Evolutionary conservation across 345 rosid genomes (phyloP), one percentile per base, ranked within the genome.

Genomic region (Reutealis trisperma): DNA sequence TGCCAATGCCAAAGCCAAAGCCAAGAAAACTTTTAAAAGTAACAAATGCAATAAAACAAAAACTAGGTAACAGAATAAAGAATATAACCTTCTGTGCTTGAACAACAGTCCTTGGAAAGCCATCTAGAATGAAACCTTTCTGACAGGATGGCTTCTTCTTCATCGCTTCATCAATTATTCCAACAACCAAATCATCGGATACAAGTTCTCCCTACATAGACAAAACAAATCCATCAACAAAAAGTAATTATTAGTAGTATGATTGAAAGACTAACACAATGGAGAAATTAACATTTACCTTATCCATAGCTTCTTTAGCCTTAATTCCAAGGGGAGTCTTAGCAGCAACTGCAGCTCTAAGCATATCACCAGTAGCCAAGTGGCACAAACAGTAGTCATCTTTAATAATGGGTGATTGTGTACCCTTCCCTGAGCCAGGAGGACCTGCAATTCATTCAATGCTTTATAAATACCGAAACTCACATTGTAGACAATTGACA

Each of bases 391-490:
- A 94, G 70, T 84, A 88, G 81, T 94, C 98, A 70, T 94, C 96
- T 82, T 94, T 94, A 54, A 94, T 93, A 6, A 91, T 83, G 19
- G 98, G 96, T 32, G 98, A 94, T 63, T 94, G 97, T 45, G 98
- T 94, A 78, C 98, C 98, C 84, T 92, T 94, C 2, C 98, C 98
- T 0, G 96, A 94, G 76, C 98, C 99, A 63, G 99, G 99, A 71
- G 98, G 98, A 71, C 99, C 99, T 95, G 85, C 66, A 21, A 75
- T 47, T 14, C 37, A 51, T 14, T 2, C 2, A 54, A 54, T 15
- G 18, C n/a, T 18, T 21, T 54, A 67, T 21, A 42, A 67, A 42
- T 22, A 25, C 70, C 51, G n/a, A 32, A 63, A 11, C 44, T 18
- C 45, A 71, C 65, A 72, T 21, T 41, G 41, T 37, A 42, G 15